phyloP scores from a whole-genome alignment of 2,329 filamentous ascomycete species.

The Colletotrichum paranaense region DNA sequence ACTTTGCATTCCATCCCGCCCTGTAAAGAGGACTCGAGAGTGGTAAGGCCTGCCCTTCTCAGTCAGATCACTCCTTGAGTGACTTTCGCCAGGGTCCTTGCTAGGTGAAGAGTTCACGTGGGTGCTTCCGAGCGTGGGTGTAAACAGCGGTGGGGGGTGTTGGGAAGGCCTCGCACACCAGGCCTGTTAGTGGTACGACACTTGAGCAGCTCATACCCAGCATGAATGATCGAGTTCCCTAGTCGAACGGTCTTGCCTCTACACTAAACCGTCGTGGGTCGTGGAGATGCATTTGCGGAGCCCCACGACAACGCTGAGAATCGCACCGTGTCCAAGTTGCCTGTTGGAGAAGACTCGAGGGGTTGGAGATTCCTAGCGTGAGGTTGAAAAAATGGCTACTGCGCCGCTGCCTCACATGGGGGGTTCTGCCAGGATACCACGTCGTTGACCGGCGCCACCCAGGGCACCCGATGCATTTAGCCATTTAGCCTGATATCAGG shows the following conservation, averaged over 20 bases:
- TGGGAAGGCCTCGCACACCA: not conserved
- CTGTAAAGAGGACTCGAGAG: not conserved
- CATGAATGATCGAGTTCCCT: not conserved
- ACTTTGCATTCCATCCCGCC: slow-evolving; percentile 5
- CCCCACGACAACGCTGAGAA: not conserved
- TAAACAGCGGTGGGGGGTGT: not conserved
- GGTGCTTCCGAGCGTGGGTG: not conserved
- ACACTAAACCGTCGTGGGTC: not conserved
- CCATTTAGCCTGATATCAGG: slow-evolving; percentile 32
- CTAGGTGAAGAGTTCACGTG: not conserved
- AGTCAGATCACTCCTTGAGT: not conserved
- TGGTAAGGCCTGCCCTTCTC: not conserved
- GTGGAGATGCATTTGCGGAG: not conserved
- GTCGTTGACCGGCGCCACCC: slow-evolving; percentile 3
- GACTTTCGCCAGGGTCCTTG: not conserved
- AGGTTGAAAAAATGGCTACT: not conserved
- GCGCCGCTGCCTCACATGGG: slow-evolving; percentile 20
- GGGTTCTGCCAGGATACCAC: slow-evolving; percentile 4
- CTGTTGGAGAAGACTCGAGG: not conserved
- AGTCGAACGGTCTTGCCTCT: not conserved
- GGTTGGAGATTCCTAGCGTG: slow-evolving; percentile 4
- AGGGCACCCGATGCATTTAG: slow-evolving; percentile 14
- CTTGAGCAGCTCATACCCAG: not conserved
- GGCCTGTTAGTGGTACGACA: slow-evolving; percentile 5
- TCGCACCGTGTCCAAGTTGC: slow-evolving; percentile 3